A percentile compares a stretch with the other conserved stretches of the same genome.
phyloP scores from a whole-genome alignment of 1,284 basidiomycete genomes.

The Mycena citricolor region DNA sequence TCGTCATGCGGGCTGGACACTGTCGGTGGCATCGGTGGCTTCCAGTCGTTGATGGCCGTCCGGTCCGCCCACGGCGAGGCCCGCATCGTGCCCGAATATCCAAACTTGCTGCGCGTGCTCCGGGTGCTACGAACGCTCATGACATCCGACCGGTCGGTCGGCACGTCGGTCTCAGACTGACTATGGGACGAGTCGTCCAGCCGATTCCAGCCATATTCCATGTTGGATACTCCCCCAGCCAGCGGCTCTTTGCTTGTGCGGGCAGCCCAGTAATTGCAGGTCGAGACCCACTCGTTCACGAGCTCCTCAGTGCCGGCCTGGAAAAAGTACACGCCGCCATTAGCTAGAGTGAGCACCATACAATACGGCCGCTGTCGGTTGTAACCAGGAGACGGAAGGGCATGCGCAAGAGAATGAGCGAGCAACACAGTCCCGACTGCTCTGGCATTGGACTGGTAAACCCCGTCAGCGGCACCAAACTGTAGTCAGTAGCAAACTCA shows the following conservation, averaged over 20 bases:
- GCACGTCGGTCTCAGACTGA: slow-evolving; percentile 53
- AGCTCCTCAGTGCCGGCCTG: slow-evolving; percentile 97
- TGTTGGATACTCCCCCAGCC: slow-evolving; percentile 93
- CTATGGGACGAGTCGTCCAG: slow-evolving; percentile 51
- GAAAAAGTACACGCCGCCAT: slow-evolving; percentile 92
- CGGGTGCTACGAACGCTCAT: slow-evolving; percentile 70
- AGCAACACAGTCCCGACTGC: slow-evolving; percentile 80
- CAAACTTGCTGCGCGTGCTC: slow-evolving; percentile 66
- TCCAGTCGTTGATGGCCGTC: slow-evolving; percentile 92
- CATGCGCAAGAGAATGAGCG: slow-evolving; percentile 85
- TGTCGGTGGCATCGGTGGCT: slow-evolving; percentile 80
- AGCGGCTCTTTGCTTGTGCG: slow-evolving; percentile 91
- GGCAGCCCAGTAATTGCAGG: slow-evolving; percentile 99
- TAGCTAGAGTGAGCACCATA: slow-evolving; percentile 90
- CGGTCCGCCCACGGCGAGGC: slow-evolving; percentile 74
- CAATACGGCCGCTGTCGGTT: slow-evolving; percentile 87
- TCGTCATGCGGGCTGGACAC: slow-evolving; percentile 88
- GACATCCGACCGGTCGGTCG: slow-evolving; percentile 53
- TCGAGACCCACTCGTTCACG: slow-evolving; percentile 96
- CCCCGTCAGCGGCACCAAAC: slow-evolving; percentile 17
- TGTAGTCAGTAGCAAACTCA: slow-evolving; percentile 42
- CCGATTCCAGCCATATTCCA: slow-evolving; percentile 98
- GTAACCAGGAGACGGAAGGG: slow-evolving; percentile 90
- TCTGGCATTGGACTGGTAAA: slow-evolving; percentile 75
- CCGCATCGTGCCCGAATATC: slow-evolving; percentile 63